Evolutionary conservation across 495 filamentous ascomycete genomes (phyloP).

Genomic region (Hypoxylon subgilvum): DNA sequence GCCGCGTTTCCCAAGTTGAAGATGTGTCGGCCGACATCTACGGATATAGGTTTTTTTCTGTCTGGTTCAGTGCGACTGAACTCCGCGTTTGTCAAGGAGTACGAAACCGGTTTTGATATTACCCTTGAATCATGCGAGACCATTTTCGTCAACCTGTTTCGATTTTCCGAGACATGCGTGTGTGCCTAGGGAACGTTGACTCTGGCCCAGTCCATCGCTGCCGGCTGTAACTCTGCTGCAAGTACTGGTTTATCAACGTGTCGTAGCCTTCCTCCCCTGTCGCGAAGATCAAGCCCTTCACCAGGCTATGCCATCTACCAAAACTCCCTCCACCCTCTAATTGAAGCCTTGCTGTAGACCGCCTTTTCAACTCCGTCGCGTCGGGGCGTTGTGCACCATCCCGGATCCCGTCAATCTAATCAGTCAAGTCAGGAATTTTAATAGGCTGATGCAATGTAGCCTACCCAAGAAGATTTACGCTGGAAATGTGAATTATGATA

Average conservation of each 20-base stretch:
- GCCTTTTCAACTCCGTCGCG: too few species aligned
- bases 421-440: too few species aligned
- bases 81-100: conserved; percentile 19
- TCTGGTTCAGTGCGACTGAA: conserved; percentile 6
- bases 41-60: conserved; percentile 12
- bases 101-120: conserved; percentile 24
- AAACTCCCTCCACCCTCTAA: too few species aligned
- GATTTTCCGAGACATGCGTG: conserved; percentile 32
- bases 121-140: conserved; percentile 10
- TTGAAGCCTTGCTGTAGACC: too few species aligned
- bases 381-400: too few species aligned
- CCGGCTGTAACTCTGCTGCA: background rate
- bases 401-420: too few species aligned
- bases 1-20: background rate
- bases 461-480: too few species aligned
- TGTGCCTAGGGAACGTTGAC: conserved; percentile 6
- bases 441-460: too few species aligned
- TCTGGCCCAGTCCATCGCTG: background rate
- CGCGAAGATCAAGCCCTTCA: background rate
- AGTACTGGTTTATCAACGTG: background rate
- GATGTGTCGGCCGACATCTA: background rate
- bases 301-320: background rate
- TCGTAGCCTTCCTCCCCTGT: background rate
- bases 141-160: conserved; percentile 20
- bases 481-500: too few species aligned